Percentiles rank a stretch among this genome's conserved stretches.
These are phyloP conservation scores for Diatrype stigma DNA, from an alignment of 2,329 filamentous ascomycete species.

Conservation along the genomic window DNA sequence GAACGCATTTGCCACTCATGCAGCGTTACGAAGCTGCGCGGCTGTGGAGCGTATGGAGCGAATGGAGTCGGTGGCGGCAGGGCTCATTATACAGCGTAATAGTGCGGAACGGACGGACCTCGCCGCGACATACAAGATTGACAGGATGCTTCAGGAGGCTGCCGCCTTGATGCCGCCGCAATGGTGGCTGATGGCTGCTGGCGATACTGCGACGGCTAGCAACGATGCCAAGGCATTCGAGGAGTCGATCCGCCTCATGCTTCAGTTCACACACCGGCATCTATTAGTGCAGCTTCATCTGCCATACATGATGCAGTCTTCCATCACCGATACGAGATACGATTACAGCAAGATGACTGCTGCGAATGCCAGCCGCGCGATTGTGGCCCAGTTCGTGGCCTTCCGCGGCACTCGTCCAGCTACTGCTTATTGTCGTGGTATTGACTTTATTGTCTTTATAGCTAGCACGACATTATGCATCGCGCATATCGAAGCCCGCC, in stretches of 20 bases:
- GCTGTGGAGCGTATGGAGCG: slow-evolving; percentile 17
- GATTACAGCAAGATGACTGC: slow-evolving; percentile 37
- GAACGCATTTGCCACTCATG: slow-evolving; percentile 20
- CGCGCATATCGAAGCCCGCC: neutral
- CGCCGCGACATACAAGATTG: slow-evolving; percentile 29
- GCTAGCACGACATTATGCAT: neutral
- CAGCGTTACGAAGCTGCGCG: slow-evolving; percentile 23
- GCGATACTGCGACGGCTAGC: slow-evolving; percentile 13
- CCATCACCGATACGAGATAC: slow-evolving; percentile 21
- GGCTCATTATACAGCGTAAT: slow-evolving; percentile 35
- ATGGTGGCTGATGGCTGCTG: slow-evolving; percentile 41
- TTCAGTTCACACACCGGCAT: slow-evolving; percentile 39
- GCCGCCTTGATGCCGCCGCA: slow-evolving; percentile 33
- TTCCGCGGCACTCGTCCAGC: slow-evolving; percentile 28
- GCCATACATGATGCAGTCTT: slow-evolving; percentile 37
- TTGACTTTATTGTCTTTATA: slow-evolving; percentile 28
- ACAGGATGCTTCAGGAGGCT: slow-evolving; percentile 33
- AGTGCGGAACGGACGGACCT: slow-evolving; percentile 21
- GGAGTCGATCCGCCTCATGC: slow-evolving; percentile 33
- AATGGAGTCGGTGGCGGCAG: slow-evolving; percentile 32
- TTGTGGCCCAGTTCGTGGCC: slow-evolving; percentile 34
- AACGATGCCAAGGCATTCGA: slow-evolving; percentile 17
- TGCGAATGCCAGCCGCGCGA: slow-evolving; percentile 37
- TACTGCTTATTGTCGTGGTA: slow-evolving; percentile 35
- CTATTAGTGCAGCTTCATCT: slow-evolving; percentile 41